phyloP scores from a whole-genome alignment of 2,329 filamentous ascomycete genomes.

The Cladosporium sp. region DNA sequence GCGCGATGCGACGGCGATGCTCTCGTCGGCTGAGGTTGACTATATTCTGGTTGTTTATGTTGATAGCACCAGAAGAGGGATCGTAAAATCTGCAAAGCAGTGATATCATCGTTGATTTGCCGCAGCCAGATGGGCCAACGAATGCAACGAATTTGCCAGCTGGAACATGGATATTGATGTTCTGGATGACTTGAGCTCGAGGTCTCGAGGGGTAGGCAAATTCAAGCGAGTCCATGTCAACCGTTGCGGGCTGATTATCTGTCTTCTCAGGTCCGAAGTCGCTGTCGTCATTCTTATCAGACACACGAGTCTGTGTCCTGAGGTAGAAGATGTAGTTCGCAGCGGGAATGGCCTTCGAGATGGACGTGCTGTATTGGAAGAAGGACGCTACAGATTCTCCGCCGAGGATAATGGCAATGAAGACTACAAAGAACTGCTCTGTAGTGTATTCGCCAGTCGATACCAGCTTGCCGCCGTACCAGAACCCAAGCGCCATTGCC shows the following conservation, averaged over 20 bases:
- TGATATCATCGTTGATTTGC: slow-evolving; percentile 67
- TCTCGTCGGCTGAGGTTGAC: slow-evolving; percentile 30
- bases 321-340: slow-evolving; percentile 46
- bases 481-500: slow-evolving; percentile 32
- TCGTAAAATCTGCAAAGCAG: slow-evolving; percentile 66
- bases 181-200: slow-evolving; percentile 34
- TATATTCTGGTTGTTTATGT: slow-evolving; percentile 39
- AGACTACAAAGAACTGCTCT: slow-evolving; percentile 53
- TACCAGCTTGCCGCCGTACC: slow-evolving; percentile 33
- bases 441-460: slow-evolving; percentile 31
- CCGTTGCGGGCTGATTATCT: background rate
- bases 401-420: slow-evolving; percentile 61
- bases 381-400: slow-evolving; percentile 64
- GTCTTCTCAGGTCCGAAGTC: slow-evolving; percentile 35
- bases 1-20: slow-evolving; percentile 40
- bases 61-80: slow-evolving; percentile 57
- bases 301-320: slow-evolving; percentile 32
- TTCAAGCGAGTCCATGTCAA: slow-evolving; percentile 34
- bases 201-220: slow-evolving; percentile 39
- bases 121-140: slow-evolving; percentile 66
- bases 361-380: slow-evolving; percentile 54
- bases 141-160: slow-evolving; percentile 60
- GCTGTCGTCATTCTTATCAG: slow-evolving; percentile 1
- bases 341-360: slow-evolving; percentile 32
- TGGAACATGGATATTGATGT: slow-evolving; percentile 33